These are phyloP conservation scores for Apiospora aurea DNA, from an alignment of 2,329 filamentous ascomycete species.

Conservation along the genomic window DNA sequence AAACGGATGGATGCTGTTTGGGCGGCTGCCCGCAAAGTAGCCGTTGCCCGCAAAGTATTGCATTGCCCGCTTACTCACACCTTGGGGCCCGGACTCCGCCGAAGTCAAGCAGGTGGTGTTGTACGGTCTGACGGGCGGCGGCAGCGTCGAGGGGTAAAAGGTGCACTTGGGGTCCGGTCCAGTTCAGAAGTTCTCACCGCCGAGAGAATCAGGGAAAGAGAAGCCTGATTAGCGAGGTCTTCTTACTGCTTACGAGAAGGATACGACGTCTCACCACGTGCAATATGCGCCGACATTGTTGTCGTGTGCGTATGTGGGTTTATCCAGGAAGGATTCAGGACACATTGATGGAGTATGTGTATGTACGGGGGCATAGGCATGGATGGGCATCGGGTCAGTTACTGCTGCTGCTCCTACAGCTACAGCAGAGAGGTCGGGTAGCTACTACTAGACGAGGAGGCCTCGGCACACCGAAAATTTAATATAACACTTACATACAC, in stretches of 20 bases:
- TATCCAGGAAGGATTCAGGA: slow-evolving; percentile 12
- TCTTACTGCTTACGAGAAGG: slow-evolving; percentile 7
- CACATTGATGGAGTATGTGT: neutral
- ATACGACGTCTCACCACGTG: slow-evolving; percentile 4
- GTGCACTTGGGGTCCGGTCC: neutral
- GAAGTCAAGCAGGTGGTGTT: neutral
- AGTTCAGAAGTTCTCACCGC: neutral
- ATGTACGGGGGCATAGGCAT: too few relatives aligned
- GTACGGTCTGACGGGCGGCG: neutral
- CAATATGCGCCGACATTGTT: neutral
- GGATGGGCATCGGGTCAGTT: neutral
- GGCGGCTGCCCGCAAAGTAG: neutral
- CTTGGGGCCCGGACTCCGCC: neutral
- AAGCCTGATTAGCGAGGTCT: neutral
- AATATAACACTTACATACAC: slow-evolving; percentile 1
- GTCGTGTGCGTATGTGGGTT: neutral
- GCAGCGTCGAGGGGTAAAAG: neutral
- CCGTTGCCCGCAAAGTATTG: neutral
- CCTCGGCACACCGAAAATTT: slow-evolving; percentile 3
- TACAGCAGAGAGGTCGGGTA: neutral
- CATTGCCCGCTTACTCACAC: slow-evolving; percentile 11
- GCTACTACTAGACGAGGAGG: neutral
- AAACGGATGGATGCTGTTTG: neutral
- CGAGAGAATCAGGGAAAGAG: neutral
- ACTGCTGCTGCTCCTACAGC: neutral